Evolutionary conservation across 2,329 filamentous ascomycete species (phyloP), one percentile per base, ranked within the genome.

Genomic region (Tolypocladium amazonense): DNA sequence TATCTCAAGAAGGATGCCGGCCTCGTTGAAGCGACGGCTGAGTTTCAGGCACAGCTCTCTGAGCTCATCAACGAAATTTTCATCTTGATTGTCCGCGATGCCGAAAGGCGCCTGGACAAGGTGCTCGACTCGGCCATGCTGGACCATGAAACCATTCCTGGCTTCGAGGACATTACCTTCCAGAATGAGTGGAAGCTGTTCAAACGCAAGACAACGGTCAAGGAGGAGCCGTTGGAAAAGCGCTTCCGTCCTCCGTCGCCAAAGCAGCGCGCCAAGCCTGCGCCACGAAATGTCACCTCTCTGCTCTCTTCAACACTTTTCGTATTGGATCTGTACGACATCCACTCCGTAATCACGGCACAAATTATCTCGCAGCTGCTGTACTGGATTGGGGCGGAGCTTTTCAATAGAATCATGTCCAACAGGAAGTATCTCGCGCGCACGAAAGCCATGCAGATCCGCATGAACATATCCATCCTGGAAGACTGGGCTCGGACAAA

Each of bases 111-210:
- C 63, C 89, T 99, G 78, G 94, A 99, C 77, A 97, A 97, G 75
- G 90, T 96, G 41, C 78, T 99, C 52, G 93, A 97, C 71, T 81
- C 85, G 35, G 92, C 92, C 25, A 96, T 99, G 89, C 82, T 99
- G 56, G 94, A 99, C 68, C 93, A 97, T 72, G 94, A 99, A 75
- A 97, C 92, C 0, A 99, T 99, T 63, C 93, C 94, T 1, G 94
- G 94, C 0, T 94, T 99, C 65, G 93, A 97, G 70, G 93, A 96
- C 69, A 91, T 99, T 61, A 88, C 91, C 7, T 99, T 99, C 69
- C 93, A 97, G 71, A 92, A 97, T 70, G 94, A 99, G 72, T 99
- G 94, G 94, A 97, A 96, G 68, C 82, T 99, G 43, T 96, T 99
- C 76, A 92, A 94, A 70, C 85, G 89, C 60, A 97, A 96, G 73